Evolutionary conservation across 805 yeast genomes (phyloP), one percentile per base, ranked within the genome.

Genomic region (Nadsonia fulvescens): DNA sequence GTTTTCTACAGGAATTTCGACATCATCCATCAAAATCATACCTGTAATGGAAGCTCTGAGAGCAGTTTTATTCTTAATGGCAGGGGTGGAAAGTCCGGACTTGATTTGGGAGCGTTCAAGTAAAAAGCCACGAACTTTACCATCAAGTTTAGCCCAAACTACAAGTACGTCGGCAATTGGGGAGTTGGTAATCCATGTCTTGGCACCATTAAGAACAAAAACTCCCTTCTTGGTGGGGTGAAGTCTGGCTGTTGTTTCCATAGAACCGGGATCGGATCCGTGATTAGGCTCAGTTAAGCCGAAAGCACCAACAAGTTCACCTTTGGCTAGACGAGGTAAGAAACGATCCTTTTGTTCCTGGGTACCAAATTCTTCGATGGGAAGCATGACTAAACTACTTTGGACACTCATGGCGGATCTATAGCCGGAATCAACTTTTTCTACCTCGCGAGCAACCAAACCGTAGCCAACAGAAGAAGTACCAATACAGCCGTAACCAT

Each of bases 201-300:
- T 55, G 22, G 58, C 46, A 5, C 61, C 61, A 18, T 40, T 41
- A 16, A 55, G 45, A 9, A 55, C 38, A 30, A 51, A 54, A 10
- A 51, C 56, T 15, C 55, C 60, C 35, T 48, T 31, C 36, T 55
- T 56, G 18, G 53, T 44, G 9, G 61, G 58, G 31, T 56, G 61
- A 8, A 39, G 46, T 23, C 42, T 49, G 15, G 69, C 69, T 14
- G 54, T 51, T 19, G 71, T 66, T 47, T 63, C 70, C 56, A 64
- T 58, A 28, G 70, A 63, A 5, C 55, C 63, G 22, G 69, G 71
- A 37, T 65, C 68, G 13, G 70, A 63, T 32, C 70, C 70, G 40
- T 68, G 74, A 37, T 67, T 68, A 40, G 70, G 67, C 47, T 68
- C 75, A 19, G 75, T 68, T 51, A 68, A 59, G 16, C 70, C 75